Evolutionary conservation across 2,329 filamentous ascomycete genomes (phyloP).

Genomic region (Fusarium verticillioides): DNA sequence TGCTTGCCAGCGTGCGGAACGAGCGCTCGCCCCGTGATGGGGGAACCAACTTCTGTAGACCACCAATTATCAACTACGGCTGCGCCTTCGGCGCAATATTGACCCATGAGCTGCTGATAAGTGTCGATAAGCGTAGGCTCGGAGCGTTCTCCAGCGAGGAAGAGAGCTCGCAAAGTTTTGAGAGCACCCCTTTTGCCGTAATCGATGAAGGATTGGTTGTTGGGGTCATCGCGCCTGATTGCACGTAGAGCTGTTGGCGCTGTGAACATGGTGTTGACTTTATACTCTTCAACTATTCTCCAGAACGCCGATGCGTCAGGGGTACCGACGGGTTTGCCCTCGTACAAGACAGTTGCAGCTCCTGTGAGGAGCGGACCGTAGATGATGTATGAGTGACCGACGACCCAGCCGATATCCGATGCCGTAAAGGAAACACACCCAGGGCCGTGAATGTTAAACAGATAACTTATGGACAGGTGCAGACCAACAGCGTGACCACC

Average conservation of each 20-base stretch:
- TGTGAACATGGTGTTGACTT: constrained; percentile 85
- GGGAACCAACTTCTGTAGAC: constrained; percentile 69
- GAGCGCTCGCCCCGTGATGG: constrained; percentile 66
- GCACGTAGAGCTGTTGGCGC: constrained; percentile 89
- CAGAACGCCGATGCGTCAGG: constrained; percentile 90
- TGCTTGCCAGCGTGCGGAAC: constrained; percentile 68
- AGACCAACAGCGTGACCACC: constrained; percentile 89
- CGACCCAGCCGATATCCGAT: constrained; percentile 89
- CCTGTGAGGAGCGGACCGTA: constrained; percentile 89
- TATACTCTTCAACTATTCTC: constrained; percentile 86
- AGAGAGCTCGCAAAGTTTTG: constrained; percentile 77
- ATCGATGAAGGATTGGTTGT: constrained; percentile 72
- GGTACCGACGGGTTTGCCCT: constrained; percentile 93
- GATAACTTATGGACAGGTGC: constrained; percentile 81
- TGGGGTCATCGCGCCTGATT: constrained; percentile 85
- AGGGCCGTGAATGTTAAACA: constrained; percentile 84
- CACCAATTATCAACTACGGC: constrained; percentile 70
- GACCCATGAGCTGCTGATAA: constrained; percentile 78
- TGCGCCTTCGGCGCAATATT: constrained; percentile 71
- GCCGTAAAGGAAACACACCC: constrained; percentile 81
- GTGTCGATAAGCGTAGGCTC: constrained; percentile 86
- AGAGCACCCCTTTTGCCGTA: constrained; percentile 76
- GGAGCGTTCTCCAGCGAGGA: constrained; percentile 88
- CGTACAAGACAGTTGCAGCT: constrained; percentile 87
- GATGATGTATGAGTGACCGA: constrained; percentile 79